Evolutionary conservation across 2,329 filamentous ascomycete genomes (phyloP), one percentile per base, ranked within the genome.

Genomic region (Colletotrichum sp.): DNA sequence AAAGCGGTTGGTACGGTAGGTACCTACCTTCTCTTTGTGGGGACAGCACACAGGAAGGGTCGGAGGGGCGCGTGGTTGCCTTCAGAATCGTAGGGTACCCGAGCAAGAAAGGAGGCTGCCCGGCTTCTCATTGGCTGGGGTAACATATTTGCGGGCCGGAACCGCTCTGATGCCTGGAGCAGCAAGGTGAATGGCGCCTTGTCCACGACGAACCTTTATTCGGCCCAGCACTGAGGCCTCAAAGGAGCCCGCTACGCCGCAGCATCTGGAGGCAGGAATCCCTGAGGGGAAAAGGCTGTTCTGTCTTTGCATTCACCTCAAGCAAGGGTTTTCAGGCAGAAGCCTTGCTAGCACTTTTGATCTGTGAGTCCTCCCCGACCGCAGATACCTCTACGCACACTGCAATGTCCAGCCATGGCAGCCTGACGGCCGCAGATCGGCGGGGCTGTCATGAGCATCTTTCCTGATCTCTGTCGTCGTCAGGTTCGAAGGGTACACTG

Each of bases 131-230:
- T 75, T 48, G 72, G 72, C 32, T 55, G 24, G n/a, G 30, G 10
- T 2, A 55, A 8, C n/a, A 63, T 16, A 32, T 48, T 44, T 68
- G 15, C 22, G 63, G 69, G 63, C 12, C 36, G n/a, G 44, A 52
- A 52, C 13, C 22, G 32, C 28, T 66, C 26, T 65, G 68, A 28
- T 72, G 69, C 69, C 73, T 72, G 69, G 73, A 73, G 73, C 72
- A 72, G 36, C 22, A 18, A 34, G 67, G 39, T 32, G 39, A 30
- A 60, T 18, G 52, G 30, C 64, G 39, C 70, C 13, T 30, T 32
- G 28, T n/a, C n/a, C 24, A 26, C 59, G 26, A 16, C 60, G 36
- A 66, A 72, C 48, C 32, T 32, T 71, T 18, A 44, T 62, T 48
- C 48, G 28, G 39, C 28, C 13, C 39, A 48, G 15, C 32, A 39